These are phyloP conservation scores for Nissolia schottii DNA, from an alignment of 306 rosid genomes.

Conservation along the genomic window DNA sequence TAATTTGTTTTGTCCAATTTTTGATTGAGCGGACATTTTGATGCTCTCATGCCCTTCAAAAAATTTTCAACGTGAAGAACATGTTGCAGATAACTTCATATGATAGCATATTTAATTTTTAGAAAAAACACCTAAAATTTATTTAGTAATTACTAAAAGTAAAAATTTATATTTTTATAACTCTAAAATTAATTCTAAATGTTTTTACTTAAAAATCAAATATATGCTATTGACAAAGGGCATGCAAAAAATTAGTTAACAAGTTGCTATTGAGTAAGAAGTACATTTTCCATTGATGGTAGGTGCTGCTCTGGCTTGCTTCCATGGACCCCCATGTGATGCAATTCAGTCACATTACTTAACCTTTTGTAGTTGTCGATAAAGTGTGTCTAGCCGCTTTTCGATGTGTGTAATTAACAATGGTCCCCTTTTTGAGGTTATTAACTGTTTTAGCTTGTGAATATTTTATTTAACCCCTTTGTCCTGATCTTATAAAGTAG, in stretches of 20 bases:
- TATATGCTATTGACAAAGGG: no score
- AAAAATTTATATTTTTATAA: no score
- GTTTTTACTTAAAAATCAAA: no score
- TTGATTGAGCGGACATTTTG: background rate
- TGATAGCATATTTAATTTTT: no score
- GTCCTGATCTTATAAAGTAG: background rate
- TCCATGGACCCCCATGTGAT: slow-evolving; percentile 60
- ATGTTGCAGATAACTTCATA: background rate
- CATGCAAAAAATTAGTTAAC: slow-evolving; percentile 1
- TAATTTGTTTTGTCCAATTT: background rate
- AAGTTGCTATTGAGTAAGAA: slow-evolving; percentile 7
- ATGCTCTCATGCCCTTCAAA: background rate
- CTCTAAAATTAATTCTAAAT: no score
- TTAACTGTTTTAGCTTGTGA: background rate
- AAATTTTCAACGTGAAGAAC: background rate
- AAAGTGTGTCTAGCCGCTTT: slow-evolving; percentile 75
- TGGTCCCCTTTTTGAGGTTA: slow-evolving; percentile 40
- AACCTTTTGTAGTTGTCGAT: slow-evolving; percentile 73
- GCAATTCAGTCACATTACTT: slow-evolving; percentile 33
- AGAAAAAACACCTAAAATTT: no score
- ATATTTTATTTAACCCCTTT: background rate
- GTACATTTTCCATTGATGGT: slow-evolving; percentile 17
- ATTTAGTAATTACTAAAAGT: no score
- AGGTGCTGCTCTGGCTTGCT: slow-evolving; percentile 37
- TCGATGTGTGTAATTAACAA: slow-evolving; percentile 33